These are phyloP conservation scores for Neurospora sp. DNA, from an alignment of 495 filamentous ascomycete species.

Conservation along the genomic window DNA sequence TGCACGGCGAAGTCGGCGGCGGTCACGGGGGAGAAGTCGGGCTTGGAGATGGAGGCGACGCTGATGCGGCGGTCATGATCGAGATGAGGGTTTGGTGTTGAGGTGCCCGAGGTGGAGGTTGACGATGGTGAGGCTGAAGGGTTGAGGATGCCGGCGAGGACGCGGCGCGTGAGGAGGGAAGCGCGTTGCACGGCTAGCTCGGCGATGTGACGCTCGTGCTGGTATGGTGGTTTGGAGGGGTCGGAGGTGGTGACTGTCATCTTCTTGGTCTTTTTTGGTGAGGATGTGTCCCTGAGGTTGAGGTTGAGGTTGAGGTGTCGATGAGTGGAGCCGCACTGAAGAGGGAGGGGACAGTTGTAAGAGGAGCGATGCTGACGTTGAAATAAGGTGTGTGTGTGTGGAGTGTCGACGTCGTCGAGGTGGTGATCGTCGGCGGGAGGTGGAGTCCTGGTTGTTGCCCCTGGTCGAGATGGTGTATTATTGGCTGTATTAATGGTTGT, in stretches of 20 bases:
- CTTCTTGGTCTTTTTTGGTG: neutral
- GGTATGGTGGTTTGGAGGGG: conserved; percentile 16
- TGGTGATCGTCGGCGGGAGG: neutral
- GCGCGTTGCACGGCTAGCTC: conserved; percentile 45
- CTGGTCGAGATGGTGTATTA: neutral
- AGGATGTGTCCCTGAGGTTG: neutral
- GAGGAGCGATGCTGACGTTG: neutral
- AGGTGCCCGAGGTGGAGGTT: neutral
- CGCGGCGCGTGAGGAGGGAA: conserved; percentile 40
- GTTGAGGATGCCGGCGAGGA: conserved; percentile 34
- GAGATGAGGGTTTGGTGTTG: neutral
- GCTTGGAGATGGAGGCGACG: conserved; percentile 32
- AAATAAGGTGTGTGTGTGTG: neutral
- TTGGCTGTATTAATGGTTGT: neutral
- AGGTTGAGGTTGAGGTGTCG: neutral
- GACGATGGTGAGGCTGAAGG: neutral
- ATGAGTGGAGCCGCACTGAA: neutral
- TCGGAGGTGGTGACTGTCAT: neutral
- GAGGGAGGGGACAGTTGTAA: neutral
- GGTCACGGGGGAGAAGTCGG: conserved; percentile 44
- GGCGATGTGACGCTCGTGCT: conserved; percentile 40
- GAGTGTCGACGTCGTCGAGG: neutral
- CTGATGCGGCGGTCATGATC: neutral
- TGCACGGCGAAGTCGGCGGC: conserved; percentile 49
- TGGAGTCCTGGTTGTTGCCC: neutral